Conservation (phyloP, 176 grass and related monocot genomes). For the Avena insularis region DNA sequence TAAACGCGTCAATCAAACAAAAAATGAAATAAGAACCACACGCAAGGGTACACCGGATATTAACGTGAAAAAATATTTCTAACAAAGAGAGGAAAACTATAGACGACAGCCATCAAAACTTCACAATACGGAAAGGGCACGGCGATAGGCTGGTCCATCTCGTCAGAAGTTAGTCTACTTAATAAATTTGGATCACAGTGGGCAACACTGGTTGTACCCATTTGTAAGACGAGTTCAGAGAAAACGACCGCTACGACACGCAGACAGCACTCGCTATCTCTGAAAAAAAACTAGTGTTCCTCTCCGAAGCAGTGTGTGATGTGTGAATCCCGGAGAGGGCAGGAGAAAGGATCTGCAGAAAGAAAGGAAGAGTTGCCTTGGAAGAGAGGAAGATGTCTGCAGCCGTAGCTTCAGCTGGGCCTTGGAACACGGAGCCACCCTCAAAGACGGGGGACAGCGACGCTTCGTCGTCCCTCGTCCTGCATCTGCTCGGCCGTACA, state of each 20-base stretch:
- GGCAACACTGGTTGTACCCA: neutral
- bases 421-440: constrained; percentile 36
- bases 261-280: no score
- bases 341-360: neutral
- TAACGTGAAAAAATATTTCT: no score
- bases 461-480: neutral
- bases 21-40: no score
- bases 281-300: no score
- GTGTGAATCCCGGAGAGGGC: constrained; percentile 35
- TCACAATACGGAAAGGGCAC: no score
- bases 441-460: constrained; percentile 17
- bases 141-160: no score
- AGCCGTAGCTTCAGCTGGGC: neutral
- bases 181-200: no score
- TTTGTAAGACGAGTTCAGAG: neutral
- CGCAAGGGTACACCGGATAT: no score
- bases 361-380: constrained; percentile 25
- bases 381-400: constrained; percentile 46
- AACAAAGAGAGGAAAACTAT: no score
- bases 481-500: neutral
- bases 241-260: neutral
- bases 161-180: no score
- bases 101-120: no score
- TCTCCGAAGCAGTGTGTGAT: neutral
- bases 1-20: no score